Evolutionary conservation across 2,329 filamentous ascomycete species (phyloP).

Genomic region (Pestalotiopsis fici): DNA sequence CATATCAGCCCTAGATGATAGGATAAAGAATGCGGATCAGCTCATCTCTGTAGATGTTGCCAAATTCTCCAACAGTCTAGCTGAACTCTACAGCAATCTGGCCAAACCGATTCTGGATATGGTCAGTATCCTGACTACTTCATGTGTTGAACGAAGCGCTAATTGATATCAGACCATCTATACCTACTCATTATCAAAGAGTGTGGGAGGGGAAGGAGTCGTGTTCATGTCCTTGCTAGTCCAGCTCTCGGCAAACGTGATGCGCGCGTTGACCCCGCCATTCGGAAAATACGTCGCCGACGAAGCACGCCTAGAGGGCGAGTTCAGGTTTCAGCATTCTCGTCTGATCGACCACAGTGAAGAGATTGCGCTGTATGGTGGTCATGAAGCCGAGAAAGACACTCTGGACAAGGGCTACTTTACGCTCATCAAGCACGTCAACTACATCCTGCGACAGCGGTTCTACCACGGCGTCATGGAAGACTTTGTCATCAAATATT

Average conservation of each 20-base stretch:
- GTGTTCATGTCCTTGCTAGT: slow-evolving; percentile 95
- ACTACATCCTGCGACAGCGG: slow-evolving; percentile 84
- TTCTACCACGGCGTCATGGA: slow-evolving; percentile 99
- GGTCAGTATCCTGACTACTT: slow-evolving; percentile 43
- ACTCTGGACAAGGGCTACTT: slow-evolving; percentile 98
- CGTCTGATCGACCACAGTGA: slow-evolving; percentile 94
- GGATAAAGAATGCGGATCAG: slow-evolving; percentile 98
- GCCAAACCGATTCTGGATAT: slow-evolving; percentile 95
- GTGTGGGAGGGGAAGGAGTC: slow-evolving; percentile 92
- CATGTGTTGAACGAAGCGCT: background rate
- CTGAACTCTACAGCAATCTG: slow-evolving; percentile 93
- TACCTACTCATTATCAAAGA: slow-evolving; percentile 89
- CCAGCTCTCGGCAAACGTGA: slow-evolving; percentile 87
- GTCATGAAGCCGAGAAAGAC: slow-evolving; percentile 93
- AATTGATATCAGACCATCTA: slow-evolving; percentile 69
- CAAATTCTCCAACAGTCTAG: slow-evolving; percentile 92
- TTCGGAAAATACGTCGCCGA: slow-evolving; percentile 98
- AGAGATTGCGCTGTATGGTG: slow-evolving; percentile 88
- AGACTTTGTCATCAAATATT: slow-evolving; percentile 99
- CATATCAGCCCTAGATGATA: slow-evolving; percentile 89
- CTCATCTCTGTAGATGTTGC: slow-evolving; percentile 95
- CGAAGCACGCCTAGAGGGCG: slow-evolving; percentile 89
- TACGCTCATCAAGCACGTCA: slow-evolving; percentile 98
- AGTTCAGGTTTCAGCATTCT: slow-evolving; percentile 95
- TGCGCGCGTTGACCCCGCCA: slow-evolving; percentile 91